These are phyloP conservation scores for Comarum palustre DNA, from an alignment of 306 rosid species.

Conservation along the genomic window DNA sequence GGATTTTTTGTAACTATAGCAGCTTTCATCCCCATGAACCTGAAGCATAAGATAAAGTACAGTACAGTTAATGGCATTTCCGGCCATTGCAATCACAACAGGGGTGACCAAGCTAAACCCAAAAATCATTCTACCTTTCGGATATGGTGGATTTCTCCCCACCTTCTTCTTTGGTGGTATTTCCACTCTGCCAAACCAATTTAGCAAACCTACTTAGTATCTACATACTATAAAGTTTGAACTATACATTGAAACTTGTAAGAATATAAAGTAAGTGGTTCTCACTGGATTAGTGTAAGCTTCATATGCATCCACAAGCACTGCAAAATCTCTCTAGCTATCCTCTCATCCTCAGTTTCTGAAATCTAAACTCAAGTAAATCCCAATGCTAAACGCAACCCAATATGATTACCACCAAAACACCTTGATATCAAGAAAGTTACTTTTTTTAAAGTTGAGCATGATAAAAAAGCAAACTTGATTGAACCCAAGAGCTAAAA, in stretches of 20 bases:
- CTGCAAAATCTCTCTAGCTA: conserved; percentile 74
- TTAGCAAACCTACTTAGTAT: conserved; percentile 1
- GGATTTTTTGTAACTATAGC: conserved; percentile 60
- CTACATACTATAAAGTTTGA: not conserved
- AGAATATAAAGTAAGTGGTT: not conserved
- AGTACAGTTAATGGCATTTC: not conserved
- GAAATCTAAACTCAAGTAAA: conserved; percentile 69
- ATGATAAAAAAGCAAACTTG: not conserved
- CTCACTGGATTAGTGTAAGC: conserved; percentile 40
- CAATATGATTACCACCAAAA: conserved; percentile 4
- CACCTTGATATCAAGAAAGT: not conserved
- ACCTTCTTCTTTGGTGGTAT: conserved; percentile 23
- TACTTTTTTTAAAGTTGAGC: not conserved
- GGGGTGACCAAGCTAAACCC: not conserved
- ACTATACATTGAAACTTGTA: not conserved
- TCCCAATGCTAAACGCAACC: conserved; percentile 25
- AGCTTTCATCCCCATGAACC: conserved; percentile 97
- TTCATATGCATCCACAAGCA: conserved; percentile 63
- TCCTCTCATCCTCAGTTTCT: conserved; percentile 80
- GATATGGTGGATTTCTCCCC: conserved; percentile 43
- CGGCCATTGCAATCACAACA: conserved; percentile 10
- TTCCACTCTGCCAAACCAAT: conserved; percentile 44
- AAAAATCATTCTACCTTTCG: conserved; percentile 53
- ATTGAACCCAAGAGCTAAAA: conserved; percentile 1
- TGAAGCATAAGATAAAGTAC: conserved; percentile 36